Base-by-base conservation (phyloP, 768 basidiomycete genomes). In the Hemileccinum rubropunctum region DNA sequence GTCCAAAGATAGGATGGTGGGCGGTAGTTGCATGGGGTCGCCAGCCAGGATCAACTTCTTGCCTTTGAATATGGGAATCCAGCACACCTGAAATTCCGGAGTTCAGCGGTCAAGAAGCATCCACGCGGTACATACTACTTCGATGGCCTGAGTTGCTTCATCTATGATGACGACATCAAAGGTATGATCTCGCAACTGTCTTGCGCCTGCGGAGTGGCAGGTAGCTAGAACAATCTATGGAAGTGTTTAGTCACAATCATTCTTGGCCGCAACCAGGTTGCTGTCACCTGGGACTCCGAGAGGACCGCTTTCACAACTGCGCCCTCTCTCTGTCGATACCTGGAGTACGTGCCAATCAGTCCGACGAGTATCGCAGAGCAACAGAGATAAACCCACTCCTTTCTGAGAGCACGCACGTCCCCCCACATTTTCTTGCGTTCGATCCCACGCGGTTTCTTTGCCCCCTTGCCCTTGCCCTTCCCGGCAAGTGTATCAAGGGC, bases 81-180 rank as follows among this genome's bases (percentile, higher is more conserved):
- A 98, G 70, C 94, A 98, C 32, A 57, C 56, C 52, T 53, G 35
- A 28, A 45, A 26, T n/a, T 21, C 26, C 23, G 9, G 9, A 21
- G 6, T 35, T 58, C 14, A 58, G 46, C 3, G 3, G 3, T 9
- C 18, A 26, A 38, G 7, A 23, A 13, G 17, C 0, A 27, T 35
- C 5, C 18, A 27, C 33, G 20, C 6, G n/a, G 17, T 11, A 65
- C 81, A 51, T 62, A 94, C 94, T 20, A 94, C 92, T 71, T 99
- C 95, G 13, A 97, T 63, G 4, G 95, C 95, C 66, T 98, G 97
- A 0, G 97, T 98, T 0, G 97, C 97, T 71, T 99, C 97, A 58
- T 99, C 97, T 47, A 99, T 95, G 40, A 99, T 87, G 11, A 94
- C 82, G 0, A 95, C 88, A 63, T 99, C 97, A 61, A 99, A 99